phyloP scores from a whole-genome alignment of 805 yeast genomes.

The Candida quercuum region DNA sequence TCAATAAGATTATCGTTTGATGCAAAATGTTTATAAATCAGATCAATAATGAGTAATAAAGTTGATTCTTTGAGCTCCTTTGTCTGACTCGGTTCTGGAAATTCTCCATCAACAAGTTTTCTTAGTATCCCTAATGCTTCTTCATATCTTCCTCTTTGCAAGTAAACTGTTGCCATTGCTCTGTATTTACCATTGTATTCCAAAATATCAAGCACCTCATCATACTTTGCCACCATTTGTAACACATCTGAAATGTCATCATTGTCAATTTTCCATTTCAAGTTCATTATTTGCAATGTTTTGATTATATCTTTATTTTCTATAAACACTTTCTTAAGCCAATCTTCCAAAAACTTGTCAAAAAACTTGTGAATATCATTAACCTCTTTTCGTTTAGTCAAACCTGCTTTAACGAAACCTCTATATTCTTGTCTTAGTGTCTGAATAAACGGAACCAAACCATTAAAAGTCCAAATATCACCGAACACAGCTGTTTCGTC shows the following conservation, averaged over 20 bases:
- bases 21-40: constrained; percentile 9
- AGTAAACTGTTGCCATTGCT: constrained; percentile 11
- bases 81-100: constrained; percentile 3
- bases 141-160: constrained; percentile 1
- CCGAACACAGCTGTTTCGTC: constrained; percentile 12
- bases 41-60: constrained; percentile 2
- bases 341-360: constrained; percentile 15
- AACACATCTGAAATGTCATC: constrained; percentile 8
- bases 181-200: constrained; percentile 6
- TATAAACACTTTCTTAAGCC: constrained; percentile 15
- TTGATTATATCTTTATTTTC: constrained; percentile 14
- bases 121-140: constrained; percentile 8
- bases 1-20: constrained; percentile 9
- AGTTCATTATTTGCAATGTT: constrained; percentile 13
- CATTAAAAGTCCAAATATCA: constrained; percentile 17
- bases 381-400: constrained; percentile 16
- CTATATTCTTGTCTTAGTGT: neutral
- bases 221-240: constrained; percentile 1
- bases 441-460: constrained; percentile 11
- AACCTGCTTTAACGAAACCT: neutral
- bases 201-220: constrained; percentile 7
- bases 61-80: constrained; percentile 6
- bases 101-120: constrained; percentile 12
- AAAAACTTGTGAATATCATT: constrained; percentile 8
- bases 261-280: constrained; percentile 9